Base-by-base conservation (phyloP, 176 grass and related monocot species). In the Sorghum bicolor region DNA sequence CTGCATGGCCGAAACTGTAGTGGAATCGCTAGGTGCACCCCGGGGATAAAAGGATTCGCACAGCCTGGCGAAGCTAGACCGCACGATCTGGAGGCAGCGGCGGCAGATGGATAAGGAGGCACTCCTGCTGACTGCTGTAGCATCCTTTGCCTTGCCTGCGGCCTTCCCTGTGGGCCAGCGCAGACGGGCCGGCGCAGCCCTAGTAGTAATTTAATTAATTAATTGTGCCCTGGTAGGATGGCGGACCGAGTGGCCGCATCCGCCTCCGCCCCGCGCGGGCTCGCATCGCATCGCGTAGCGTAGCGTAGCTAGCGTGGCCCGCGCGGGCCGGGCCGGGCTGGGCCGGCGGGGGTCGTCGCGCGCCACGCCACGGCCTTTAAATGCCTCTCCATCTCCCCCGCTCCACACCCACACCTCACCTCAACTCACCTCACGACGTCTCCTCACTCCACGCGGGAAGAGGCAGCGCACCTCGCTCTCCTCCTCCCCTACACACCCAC, bases 361-460 rank as follows among this genome's bases (percentile, higher is more conserved):
- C 57, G 53, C 12, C 41, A 44, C 45, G 16, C 57, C 74, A 28
- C 32, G 70, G 68, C 85, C 81, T 90, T 81, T 80, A 84, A 81
- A 90, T 86, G 74, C 84, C 16, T 43, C 37, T 3, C 81, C 29
- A 32, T 32, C 32, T 63, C 39, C 47, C 32, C 57, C 79, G 22
- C 82, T 74, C 76, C 68, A 34, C 80, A 84, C 74, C 26, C 53
- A 76, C 83, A 80, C 87, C 72, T 13, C 47, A 50, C 40, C 74
- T 26, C 76, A 62, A 75, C 81, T 9, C 57, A 12, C 20, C 48
- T 16, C 38, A 43, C 40, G 40, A 1, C 68, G 24, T 19, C 80
- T 80, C 74, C 80, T 74, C 67, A 47, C 85, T 43, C 36, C 69
- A 16, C 84, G 50, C 78, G 43, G 36, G 6, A 4, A 53, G 17